Evolutionary conservation across 202 grass and related monocot genomes (phyloP).

Genomic region (Brachypodium distachyon): DNA sequence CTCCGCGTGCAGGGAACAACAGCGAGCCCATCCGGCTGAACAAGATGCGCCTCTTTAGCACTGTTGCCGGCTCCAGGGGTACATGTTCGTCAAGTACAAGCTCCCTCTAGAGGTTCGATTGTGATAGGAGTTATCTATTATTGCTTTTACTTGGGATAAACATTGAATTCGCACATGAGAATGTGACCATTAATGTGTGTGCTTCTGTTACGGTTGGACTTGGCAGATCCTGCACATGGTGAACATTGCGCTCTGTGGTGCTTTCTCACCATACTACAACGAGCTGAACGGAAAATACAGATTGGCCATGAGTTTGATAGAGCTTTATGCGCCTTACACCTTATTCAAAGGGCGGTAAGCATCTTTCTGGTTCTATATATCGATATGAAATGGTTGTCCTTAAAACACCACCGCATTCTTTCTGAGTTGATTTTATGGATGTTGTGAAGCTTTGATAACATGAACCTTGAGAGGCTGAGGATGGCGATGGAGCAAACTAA

Average conservation of each 20-base stretch:
- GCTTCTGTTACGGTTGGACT: neutral
- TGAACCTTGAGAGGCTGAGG: conserved; percentile 17
- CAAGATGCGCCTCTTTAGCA: conserved; percentile 41
- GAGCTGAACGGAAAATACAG: conserved; percentile 24
- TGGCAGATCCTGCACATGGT: conserved; percentile 8
- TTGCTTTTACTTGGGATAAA: neutral
- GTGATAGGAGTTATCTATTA: neutral
- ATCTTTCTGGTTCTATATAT: neutral
- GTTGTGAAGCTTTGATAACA: conserved; percentile 20
- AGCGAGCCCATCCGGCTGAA: conserved; percentile 3
- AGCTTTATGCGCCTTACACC: conserved; percentile 35
- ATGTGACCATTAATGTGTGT: neutral
- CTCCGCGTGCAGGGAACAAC: conserved; percentile 11
- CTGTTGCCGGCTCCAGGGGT: neutral
- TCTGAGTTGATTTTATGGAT: neutral
- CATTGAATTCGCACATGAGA: neutral
- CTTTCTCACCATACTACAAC: neutral
- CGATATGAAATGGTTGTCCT: neutral
- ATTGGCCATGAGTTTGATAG: conserved; percentile 4
- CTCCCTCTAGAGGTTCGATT: conserved; percentile 44
- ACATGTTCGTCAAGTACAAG: conserved; percentile 47
- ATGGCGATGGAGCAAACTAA: neutral
- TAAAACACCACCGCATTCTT: too few species aligned
- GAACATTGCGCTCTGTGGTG: conserved; percentile 4
- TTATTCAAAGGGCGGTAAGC: conserved; percentile 38